Evolutionary conservation across 192 early-diverging fungal genomes (phyloP), one percentile per base, ranked within the genome.

Genomic region (Backusella westeae): DNA sequence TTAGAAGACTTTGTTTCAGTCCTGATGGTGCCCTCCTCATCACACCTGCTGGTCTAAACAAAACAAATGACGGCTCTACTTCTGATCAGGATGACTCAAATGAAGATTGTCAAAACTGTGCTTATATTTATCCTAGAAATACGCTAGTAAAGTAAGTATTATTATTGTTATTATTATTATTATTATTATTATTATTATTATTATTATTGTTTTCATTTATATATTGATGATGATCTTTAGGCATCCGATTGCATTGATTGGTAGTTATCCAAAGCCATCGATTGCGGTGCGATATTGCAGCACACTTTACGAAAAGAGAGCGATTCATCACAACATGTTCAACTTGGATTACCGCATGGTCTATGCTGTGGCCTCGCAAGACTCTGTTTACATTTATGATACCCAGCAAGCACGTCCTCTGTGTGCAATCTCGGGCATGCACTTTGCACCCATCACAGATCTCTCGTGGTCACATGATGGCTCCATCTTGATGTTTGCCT

Each of bases 371-470:
- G 96, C 93, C 1, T 91, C 89, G n/a, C 93, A 93, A 77, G 94
- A 95, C 77, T 81, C 92, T 1, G 85, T 97, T 17, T 85, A 90
- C 21, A 85, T 99, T 4, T 97, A 97, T 82, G 96, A 97, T 87
- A 96, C 97, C 70, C 87, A 93, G 73, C 86, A 90, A 70, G 74
- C 78, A 4, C 81, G 84, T 17, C 92, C 97, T 1, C 85, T 96
- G 6, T 94, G 90, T 17, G 81, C 91, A 35, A 76, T 96, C 67
- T 83, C 89, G 19, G 92, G 94, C 34, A 83, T 97, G 72, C 97
- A 99, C 80, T 97, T 93, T 81, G 92, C 95, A 17, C 90, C 94
- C 2, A 85, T 97, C 44, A 95, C 96, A 9, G 97, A 99, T 81
- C 74, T 97, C 59, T 83, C 95, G 21, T 97, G 96, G 97, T 88